Evolutionary conservation across 257 asterid species (phyloP), one percentile per base, ranked within the genome.

Genomic region (Solanum pennellii): DNA sequence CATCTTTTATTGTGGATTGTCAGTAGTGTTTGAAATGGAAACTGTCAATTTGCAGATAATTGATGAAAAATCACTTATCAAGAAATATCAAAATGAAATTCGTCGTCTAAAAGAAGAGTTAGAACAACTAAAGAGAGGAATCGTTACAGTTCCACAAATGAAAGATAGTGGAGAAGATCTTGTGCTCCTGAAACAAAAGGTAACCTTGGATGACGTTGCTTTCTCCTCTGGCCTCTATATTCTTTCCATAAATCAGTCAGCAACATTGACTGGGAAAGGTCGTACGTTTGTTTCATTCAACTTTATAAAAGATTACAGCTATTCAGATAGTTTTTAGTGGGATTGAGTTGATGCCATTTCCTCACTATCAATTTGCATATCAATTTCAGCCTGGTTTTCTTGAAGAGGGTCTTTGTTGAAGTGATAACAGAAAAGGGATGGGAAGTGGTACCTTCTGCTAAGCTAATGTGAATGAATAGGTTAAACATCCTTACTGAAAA

Each of bases 1-100:
- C 29, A 25, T 62, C 31, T 82, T 82, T 31, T 65, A 31, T 82
- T 82, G 42, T 49, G 23, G 68, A 29, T 49, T 31, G 69, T 49
- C 45, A 31, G 29, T 82, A 52, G 10, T 77, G 71, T 44, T 74
- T 62, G 87, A 62, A 89, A 83, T 86, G 37, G 89, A 82, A 77
- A 88, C 88, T 89, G 84, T 87, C 85, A 76, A 89, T 75, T 16
- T 91, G 98, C 98, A 97, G 99, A 97, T 97, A 90, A 92, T 97
- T 52, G 98, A 97, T 83, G 99, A 97, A 93, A 96, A 97, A 91
- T 97, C 99, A 91, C 95, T 97, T 69, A 97, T 97, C 83, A 97
- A 97, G 89, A 97, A 97, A 93, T 97, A 97, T 90, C 99, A 97
- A 90, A 90, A 92, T 89, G 99, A 97, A 91, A 97, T 97, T 87